These are phyloP conservation scores for Mortierella sp. DNA, from an alignment of 371 early-diverging fungal species.

Conservation along the genomic window DNA sequence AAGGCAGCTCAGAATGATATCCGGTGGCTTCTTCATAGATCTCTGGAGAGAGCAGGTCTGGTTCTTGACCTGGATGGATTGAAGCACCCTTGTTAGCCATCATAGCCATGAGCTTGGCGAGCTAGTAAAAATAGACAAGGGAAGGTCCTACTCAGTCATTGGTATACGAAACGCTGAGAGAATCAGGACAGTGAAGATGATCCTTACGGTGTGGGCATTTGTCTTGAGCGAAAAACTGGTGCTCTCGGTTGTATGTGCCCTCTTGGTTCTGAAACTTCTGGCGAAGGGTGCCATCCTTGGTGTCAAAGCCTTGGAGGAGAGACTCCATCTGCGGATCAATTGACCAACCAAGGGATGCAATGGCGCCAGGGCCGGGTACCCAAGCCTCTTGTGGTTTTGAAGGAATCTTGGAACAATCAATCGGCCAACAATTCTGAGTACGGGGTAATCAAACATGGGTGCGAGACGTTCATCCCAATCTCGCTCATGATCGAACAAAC, in stretches of 20 bases:
- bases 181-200: too few relatives aligned
- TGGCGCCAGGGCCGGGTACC: conserved; percentile 21
- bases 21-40: conserved; percentile 41
- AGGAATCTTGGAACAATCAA: conserved; percentile 58
- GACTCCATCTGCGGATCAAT: conserved; percentile 27
- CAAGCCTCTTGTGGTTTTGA: conserved; percentile 20
- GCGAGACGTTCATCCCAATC: conserved; percentile 57
- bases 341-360: conserved; percentile 30
- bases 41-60: conserved; percentile 50
- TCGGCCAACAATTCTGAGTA: conserved; percentile 54
- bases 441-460: conserved; percentile 57
- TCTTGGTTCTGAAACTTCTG: conserved; percentile 27
- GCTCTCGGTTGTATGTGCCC: conserved; percentile 45
- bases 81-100: conserved; percentile 74
- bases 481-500: conserved; percentile 35
- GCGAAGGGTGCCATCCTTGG: conserved; percentile 40
- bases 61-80: conserved; percentile 56
- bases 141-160: too few relatives aligned
- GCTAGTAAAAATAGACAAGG: conserved; percentile 33
- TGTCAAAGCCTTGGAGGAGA: conserved; percentile 36
- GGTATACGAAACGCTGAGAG: too few relatives aligned
- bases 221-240: conserved; percentile 63
- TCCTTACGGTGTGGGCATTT: conserved; percentile 67
- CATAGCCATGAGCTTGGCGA: conserved; percentile 70
- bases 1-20: conserved; percentile 19